Percentiles rank a stretch among this genome's conserved stretches.
Conservation (phyloP, 352 stramenopile species). For the Pythium plurisporium region DNA sequence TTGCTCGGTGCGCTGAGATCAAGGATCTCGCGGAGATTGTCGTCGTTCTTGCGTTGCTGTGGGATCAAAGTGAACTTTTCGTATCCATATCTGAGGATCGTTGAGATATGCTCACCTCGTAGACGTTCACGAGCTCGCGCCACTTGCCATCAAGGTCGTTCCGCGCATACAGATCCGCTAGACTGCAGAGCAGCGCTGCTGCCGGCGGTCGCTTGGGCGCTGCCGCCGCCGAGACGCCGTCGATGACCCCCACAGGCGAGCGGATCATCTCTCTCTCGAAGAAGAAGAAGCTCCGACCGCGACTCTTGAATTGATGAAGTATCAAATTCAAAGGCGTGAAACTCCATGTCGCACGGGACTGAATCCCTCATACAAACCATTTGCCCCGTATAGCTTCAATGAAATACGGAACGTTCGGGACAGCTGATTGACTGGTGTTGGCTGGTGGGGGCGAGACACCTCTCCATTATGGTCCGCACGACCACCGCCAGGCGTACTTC, state of each 20-base stretch:
- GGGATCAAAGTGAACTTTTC: neutral
- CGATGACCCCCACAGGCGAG: neutral
- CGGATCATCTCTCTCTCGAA: too few relatives aligned
- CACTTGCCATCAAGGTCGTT: constrained; percentile 64
- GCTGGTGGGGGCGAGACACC: constrained; percentile 3
- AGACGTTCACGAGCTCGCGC: constrained; percentile 59
- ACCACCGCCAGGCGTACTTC: constrained; percentile 13
- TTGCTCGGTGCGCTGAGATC: constrained; percentile 55
- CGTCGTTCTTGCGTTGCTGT: constrained; percentile 72
- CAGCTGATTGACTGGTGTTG: constrained; percentile 19
- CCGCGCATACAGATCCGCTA: constrained; percentile 67
- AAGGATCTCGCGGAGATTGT: constrained; percentile 73
- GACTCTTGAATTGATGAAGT: neutral
- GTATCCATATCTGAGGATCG: neutral
- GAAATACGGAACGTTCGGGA: constrained; percentile 15
- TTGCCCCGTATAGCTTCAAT: too few relatives aligned
- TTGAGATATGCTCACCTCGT: constrained; percentile 43
- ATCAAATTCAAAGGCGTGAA: neutral
- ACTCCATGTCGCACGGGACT: neutral
- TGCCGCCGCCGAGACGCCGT: neutral
- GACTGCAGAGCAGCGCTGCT: constrained; percentile 33
- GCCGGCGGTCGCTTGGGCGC: constrained; percentile 6
- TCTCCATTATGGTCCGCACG: neutral
- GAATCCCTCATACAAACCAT: neutral
- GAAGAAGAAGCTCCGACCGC: too few relatives aligned